Conservation (phyloP, 169 alveolate species). For the Eimeria sp. region DNA sequence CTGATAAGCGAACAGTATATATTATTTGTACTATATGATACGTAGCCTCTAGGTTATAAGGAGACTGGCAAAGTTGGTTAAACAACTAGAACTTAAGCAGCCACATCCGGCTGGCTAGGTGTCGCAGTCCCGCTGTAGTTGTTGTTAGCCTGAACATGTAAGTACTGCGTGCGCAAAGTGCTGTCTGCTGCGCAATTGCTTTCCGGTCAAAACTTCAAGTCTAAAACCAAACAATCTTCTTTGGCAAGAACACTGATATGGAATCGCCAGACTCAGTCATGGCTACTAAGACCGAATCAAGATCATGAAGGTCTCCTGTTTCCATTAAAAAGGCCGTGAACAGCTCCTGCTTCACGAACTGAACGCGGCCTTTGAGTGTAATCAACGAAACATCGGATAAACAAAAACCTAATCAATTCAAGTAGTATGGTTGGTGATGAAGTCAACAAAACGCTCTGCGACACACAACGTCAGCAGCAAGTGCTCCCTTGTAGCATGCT, state of each 20-base stretch:
- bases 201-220: neutral
- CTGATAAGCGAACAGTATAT: no score
- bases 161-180: neutral
- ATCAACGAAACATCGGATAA: neutral
- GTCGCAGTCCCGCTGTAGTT: neutral
- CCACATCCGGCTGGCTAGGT: neutral
- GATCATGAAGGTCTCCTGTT: neutral
- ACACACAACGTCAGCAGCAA: neutral
- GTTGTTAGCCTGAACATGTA: neutral
- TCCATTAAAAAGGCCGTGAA: neutral
- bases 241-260: neutral
- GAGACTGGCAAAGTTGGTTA: neutral
- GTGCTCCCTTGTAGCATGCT: neutral
- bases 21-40: no score
- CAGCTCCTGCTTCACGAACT: neutral
- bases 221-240: neutral
- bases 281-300: slow-evolving; percentile 6
- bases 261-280: neutral
- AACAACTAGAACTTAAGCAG: neutral
- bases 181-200: neutral
- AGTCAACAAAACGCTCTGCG: slow-evolving; percentile 81
- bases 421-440: slow-evolving; percentile 63
- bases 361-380: neutral
- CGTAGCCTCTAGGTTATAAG: neutral
- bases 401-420: slow-evolving; percentile 41